These are phyloP conservation scores for Trametes coccinea DNA, from an alignment of 768 basidiomycete genomes.

Conservation along the genomic window DNA sequence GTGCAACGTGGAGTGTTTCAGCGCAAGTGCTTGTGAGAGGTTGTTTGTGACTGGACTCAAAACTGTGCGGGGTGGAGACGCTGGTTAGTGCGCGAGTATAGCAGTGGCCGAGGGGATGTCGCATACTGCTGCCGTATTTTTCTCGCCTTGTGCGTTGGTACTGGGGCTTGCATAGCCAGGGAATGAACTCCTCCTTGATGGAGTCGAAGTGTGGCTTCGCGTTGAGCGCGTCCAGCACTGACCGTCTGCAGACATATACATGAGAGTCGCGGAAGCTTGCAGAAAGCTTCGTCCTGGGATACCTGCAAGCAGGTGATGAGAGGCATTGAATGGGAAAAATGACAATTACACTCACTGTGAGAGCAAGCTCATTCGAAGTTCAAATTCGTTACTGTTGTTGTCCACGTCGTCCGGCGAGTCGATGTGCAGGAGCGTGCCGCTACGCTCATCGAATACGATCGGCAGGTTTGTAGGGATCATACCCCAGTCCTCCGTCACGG, in stretches of 20 bases:
- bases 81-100: background rate
- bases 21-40: constrained; percentile 49
- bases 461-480: constrained; percentile 43
- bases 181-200: constrained; percentile 85
- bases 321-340: background rate
- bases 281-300: constrained; percentile 70
- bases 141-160: constrained; percentile 62
- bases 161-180: constrained; percentile 88
- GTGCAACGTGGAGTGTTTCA: constrained; percentile 61
- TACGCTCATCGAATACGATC: constrained; percentile 67
- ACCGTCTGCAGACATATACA: constrained; percentile 82
- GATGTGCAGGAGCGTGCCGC: constrained; percentile 69
- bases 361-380: constrained; percentile 74
- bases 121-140: constrained; percentile 60
- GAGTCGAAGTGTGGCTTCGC: constrained; percentile 76
- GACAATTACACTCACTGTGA: constrained; percentile 47
- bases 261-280: constrained; percentile 80
- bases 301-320: constrained; percentile 42
- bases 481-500: constrained; percentile 69
- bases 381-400: constrained; percentile 66
- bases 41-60: constrained; percentile 47
- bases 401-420: constrained; percentile 72
- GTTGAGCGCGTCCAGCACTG: constrained; percentile 69
- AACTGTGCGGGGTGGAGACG: constrained; percentile 38
- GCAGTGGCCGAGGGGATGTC: background rate